phyloP scores from a whole-genome alignment of 495 filamentous ascomycete species.

The Penicillium odoratum region DNA sequence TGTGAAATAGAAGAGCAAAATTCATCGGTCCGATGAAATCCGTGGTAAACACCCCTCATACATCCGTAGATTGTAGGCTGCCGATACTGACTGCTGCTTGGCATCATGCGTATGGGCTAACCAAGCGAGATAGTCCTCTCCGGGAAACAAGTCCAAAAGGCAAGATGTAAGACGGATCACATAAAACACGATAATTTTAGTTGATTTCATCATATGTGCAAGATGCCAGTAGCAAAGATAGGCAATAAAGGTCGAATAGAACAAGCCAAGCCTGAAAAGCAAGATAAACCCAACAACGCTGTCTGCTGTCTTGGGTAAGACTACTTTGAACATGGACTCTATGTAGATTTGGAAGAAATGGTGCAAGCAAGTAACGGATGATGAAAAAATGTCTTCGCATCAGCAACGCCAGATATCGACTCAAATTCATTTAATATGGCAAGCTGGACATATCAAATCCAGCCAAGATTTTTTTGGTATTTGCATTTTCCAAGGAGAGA shows the following conservation, averaged over 20 bases:
- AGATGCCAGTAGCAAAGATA: constrained; percentile 7
- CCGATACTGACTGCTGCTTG: background rate
- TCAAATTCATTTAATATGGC: constrained; percentile 24
- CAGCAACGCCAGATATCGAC: constrained; percentile 19
- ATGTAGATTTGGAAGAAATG: background rate
- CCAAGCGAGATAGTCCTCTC: too few relatives aligned
- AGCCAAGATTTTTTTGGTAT: constrained; percentile 7
- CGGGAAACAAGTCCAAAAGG: too few relatives aligned
- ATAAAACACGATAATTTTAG: background rate
- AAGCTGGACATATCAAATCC: constrained; percentile 6
- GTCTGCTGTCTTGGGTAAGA: background rate
- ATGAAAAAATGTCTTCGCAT: constrained; percentile 8
- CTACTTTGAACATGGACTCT: constrained; percentile 5
- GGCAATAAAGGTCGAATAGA: constrained; percentile 1
- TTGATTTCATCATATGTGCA: constrained; percentile 9
- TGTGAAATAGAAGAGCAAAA: constrained; percentile 36
- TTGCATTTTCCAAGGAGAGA: background rate
- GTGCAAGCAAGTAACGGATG: background rate
- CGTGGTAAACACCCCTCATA: constrained; percentile 1
- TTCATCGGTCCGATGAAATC: constrained; percentile 17
- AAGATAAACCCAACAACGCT: background rate
- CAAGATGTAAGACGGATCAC: constrained; percentile 3
- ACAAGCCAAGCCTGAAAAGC: background rate
- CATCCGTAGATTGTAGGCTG: background rate
- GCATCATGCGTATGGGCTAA: too few relatives aligned